Evolutionary conservation across 2,329 filamentous ascomycete species (phyloP), one percentile per base, ranked within the genome.

Genomic region (Curvularia hawaiiensis): DNA sequence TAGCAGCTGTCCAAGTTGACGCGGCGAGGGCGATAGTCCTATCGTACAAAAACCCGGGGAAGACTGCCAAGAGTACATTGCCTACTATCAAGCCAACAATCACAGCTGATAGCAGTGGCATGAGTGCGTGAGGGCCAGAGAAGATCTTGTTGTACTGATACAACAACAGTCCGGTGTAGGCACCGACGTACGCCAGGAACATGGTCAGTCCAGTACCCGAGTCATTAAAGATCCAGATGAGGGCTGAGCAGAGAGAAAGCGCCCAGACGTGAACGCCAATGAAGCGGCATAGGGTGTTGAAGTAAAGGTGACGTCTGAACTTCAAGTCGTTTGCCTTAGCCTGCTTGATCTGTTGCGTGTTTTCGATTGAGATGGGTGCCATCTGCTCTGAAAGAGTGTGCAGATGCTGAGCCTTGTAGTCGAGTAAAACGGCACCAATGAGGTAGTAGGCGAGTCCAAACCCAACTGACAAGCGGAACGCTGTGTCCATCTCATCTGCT

Each of bases 381-480:
- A 79, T 72, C 26, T 78, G 74, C 50, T 81, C 78, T 3, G 80
- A 78, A 2, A 78, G 65, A 12, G 76, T 77, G 58, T 82, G 79
- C 1, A 85, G 74, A 58, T 82, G 79, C 52, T 82, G 80, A 20
- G 82, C 82, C 56, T 84, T 83, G 60, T 80, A 79, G 61, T 86
- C 84, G 26, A 86, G 81, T 22, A 84, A 74, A 1, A 85, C 82
- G 12, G 84, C 83, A 26, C 84, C 83, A 24, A 85, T 78, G 18
- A 85, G 74, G 61, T 85, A 86, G 67, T 85, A 86, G 0, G 81
- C 81, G 33, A 86, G 74, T n/a, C 82, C 80, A 60, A 85, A 84
- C 1, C 84, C 83, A 22, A 84, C 78, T 35, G 80, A 77, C 57
- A 82, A 72, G 11, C 81, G 77, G 53, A 77, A 75, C 1, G 75